A percentile compares a stretch with the other conserved stretches of the same genome.
These are phyloP conservation scores for Primulina tabacum DNA, from an alignment of 257 asterid genomes.

Conservation along the genomic window DNA sequence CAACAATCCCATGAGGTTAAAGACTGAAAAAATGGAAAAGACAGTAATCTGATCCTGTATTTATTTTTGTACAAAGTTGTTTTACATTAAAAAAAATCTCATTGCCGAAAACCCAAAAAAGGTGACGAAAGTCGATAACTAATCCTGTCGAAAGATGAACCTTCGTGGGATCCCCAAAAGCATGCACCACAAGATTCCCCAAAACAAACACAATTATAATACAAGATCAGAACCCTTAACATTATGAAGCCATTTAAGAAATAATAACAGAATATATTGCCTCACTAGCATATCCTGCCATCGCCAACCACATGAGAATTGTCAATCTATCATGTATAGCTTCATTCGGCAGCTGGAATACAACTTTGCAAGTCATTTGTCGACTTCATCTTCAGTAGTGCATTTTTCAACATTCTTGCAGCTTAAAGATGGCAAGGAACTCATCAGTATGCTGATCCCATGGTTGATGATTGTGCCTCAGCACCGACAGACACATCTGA, in stretches of 20 bases:
- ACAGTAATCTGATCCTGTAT: not conserved
- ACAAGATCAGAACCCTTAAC: not conserved
- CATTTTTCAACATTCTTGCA: slow-evolving; percentile 19
- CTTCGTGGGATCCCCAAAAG: not conserved
- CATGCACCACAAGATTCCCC: not conserved
- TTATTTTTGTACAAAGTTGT: not conserved
- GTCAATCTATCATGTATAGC: slow-evolving; percentile 14
- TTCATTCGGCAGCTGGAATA: slow-evolving; percentile 23
- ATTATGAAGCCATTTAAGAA: not conserved
- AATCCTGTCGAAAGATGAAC: not conserved
- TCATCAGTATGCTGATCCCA: slow-evolving; percentile 45
- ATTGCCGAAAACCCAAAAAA: not conserved
- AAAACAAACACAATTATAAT: not conserved
- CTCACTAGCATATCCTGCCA: not conserved
- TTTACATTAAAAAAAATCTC: not conserved
- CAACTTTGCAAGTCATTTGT: slow-evolving; percentile 33
- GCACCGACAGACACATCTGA: slow-evolving; percentile 47
- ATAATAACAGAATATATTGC: not conserved
- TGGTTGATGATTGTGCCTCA: slow-evolving; percentile 64
- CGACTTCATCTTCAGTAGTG: slow-evolving; percentile 28
- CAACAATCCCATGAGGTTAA: no score
- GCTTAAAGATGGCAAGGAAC: slow-evolving; percentile 21
- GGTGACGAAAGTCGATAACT: not conserved
- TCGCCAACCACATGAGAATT: not conserved
- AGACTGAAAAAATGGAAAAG: not conserved